Conservation (phyloP, 306 rosid genomes). For the Albizia julibrissin region DNA sequence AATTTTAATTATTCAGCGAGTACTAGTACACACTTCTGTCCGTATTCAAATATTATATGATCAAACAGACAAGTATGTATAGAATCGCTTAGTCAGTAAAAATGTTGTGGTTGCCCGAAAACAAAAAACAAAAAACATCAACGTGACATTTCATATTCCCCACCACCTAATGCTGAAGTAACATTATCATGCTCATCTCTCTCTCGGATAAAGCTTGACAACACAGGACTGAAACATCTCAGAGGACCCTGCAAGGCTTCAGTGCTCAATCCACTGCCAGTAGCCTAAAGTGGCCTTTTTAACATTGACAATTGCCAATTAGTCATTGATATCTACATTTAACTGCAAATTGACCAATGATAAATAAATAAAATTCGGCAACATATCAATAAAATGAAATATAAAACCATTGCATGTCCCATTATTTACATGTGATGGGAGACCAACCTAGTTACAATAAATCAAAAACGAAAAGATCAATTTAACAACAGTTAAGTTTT, state of each 20-base stretch:
- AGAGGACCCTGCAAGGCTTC: constrained; percentile 10
- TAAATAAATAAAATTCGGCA: neutral
- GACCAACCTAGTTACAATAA: too few species aligned
- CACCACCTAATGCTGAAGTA: neutral
- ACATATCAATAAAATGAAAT: too few species aligned
- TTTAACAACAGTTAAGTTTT: too few species aligned
- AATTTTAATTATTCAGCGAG: neutral
- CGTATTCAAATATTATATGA: neutral
- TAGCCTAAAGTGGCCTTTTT: constrained; percentile 26
- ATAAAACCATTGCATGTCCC: neutral
- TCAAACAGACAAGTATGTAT: neutral
- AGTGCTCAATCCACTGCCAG: neutral
- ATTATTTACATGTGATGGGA: too few species aligned
- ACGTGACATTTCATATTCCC: neutral
- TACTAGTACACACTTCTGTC: neutral
- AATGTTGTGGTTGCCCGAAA: neutral
- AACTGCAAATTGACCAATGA: constrained; percentile 10
- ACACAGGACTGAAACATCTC: neutral
- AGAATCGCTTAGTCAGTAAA: neutral
- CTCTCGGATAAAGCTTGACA: neutral
- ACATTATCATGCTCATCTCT: neutral
- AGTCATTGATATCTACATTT: constrained; percentile 11
- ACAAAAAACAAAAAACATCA: neutral
- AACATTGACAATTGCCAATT: constrained; percentile 34
- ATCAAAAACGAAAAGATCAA: too few species aligned